Evolutionary conservation across 306 rosid species (phyloP).

Genomic region (Arachis stenosperma): DNA sequence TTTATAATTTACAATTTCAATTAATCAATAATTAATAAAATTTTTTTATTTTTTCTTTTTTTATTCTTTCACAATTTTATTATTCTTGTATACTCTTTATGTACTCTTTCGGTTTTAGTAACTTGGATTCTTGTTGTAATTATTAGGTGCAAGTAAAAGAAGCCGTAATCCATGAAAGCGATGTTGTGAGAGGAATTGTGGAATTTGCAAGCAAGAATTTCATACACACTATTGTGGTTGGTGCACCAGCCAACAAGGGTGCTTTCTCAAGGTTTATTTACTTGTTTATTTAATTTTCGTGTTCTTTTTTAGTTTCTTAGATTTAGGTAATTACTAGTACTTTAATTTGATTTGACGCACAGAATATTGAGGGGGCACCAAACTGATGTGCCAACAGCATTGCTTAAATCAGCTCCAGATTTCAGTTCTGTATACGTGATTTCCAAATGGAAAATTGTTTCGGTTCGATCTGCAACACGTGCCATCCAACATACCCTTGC

Average conservation of each 20-base stretch:
- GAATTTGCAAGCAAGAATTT: constrained; percentile 53
- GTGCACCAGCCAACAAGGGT: constrained; percentile 70
- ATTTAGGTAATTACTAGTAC: no score
- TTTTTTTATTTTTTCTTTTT: no score
- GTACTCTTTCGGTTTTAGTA: no score
- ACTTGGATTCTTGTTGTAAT: background rate
- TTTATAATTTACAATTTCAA: no score
- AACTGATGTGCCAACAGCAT: constrained; percentile 54
- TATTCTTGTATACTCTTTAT: no score
- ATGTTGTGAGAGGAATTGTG: constrained; percentile 63
- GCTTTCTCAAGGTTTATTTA: constrained; percentile 63
- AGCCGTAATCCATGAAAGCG: constrained; percentile 65
- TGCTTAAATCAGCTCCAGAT: constrained; percentile 73
- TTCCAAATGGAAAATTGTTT: constrained; percentile 77
- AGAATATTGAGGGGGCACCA: constrained; percentile 63
- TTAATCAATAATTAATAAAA: no score
- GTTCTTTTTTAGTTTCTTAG: background rate
- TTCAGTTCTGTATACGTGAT: constrained; percentile 78
- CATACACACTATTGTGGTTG: constrained; percentile 66
- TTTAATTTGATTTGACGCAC: background rate
- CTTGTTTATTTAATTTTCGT: background rate
- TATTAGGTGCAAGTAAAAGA: constrained; percentile 68
- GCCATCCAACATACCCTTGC: constrained; percentile 46
- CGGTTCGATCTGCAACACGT: constrained; percentile 68
- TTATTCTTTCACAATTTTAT: no score